These are phyloP conservation scores for Volutella citrinella DNA, from an alignment of 2,329 filamentous ascomycete species.

Conservation along the genomic window DNA sequence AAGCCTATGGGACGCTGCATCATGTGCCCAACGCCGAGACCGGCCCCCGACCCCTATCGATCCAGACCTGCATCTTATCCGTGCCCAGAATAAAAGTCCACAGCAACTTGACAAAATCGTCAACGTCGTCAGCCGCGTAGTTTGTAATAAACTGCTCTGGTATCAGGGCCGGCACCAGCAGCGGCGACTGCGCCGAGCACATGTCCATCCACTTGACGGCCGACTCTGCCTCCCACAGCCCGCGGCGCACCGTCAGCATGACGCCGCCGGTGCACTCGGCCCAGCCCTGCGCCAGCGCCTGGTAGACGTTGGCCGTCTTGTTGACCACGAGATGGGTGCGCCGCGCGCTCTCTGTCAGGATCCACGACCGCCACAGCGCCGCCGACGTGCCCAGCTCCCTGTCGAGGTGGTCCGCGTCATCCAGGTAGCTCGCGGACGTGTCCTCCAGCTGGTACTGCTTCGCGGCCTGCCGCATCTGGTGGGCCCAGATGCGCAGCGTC, in stretches of 20 bases:
- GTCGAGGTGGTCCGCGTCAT: neutral
- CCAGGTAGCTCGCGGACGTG: neutral
- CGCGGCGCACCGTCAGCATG: slow-evolving; percentile 22
- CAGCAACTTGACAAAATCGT: neutral
- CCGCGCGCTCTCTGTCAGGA: slow-evolving; percentile 28
- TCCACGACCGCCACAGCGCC: slow-evolving; percentile 24
- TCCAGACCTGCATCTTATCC: neutral
- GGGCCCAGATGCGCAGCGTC: neutral
- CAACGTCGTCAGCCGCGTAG: neutral
- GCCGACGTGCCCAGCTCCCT: neutral
- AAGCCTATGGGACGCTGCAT: no score
- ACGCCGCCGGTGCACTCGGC: slow-evolving; percentile 25
- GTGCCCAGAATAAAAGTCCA: neutral
- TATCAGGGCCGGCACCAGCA: neutral
- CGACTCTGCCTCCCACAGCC: slow-evolving; percentile 27
- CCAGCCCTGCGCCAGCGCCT: slow-evolving; percentile 24
- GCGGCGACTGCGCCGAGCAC: neutral
- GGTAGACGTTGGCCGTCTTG: slow-evolving; percentile 22
- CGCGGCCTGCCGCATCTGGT: neutral
- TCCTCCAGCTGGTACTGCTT: neutral
- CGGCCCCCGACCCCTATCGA: neutral
- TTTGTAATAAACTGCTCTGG: neutral
- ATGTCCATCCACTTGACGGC: slow-evolving; percentile 14
- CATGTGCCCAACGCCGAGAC: no score
- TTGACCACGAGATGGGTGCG: slow-evolving; percentile 25